These are phyloP conservation scores for Magnaporthiopsis rhizophila DNA, from an alignment of 2,329 filamentous ascomycete species.

Conservation along the genomic window DNA sequence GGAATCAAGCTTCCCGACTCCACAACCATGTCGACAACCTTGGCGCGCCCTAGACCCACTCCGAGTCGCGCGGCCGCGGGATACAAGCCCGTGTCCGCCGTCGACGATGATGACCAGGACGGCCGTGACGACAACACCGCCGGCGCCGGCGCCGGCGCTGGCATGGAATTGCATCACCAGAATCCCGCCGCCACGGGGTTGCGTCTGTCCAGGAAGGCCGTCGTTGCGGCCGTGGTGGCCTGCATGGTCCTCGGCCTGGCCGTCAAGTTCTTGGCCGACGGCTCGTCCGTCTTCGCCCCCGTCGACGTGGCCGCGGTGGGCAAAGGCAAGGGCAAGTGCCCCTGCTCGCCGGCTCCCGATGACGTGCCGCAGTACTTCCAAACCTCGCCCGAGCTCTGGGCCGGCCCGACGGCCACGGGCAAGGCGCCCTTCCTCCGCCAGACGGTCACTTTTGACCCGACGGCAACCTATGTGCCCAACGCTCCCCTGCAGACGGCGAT, in stretches of 20 bases:
- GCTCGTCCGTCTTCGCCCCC: conserved; percentile 11
- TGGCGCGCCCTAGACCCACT: conserved; percentile 2
- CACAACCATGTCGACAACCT: no score
- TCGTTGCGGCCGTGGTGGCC: conserved; percentile 15
- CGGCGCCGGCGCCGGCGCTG: neutral
- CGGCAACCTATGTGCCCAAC: conserved; percentile 58
- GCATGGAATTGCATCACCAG: neutral
- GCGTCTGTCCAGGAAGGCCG: conserved; percentile 10
- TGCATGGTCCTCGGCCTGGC: conserved; percentile 16
- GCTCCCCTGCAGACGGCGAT: conserved; percentile 62
- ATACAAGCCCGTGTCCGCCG: conserved; percentile 13
- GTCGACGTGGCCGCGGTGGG: neutral
- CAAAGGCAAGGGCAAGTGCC: conserved; percentile 20
- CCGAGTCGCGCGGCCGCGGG: conserved; percentile 10
- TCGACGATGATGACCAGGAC: conserved; percentile 6
- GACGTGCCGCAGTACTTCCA: conserved; percentile 56
- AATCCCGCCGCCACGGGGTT: neutral
- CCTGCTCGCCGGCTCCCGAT: conserved; percentile 13
- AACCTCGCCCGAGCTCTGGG: conserved; percentile 50
- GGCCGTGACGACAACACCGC: neutral
- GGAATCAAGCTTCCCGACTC: no score
- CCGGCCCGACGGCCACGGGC: conserved; percentile 64
- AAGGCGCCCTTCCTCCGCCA: conserved; percentile 62
- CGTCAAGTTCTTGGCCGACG: conserved; percentile 16
- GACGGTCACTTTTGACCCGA: conserved; percentile 59